phyloP scores from a whole-genome alignment of 2,329 filamentous ascomycete genomes.

The Colletotrichum sp. region DNA sequence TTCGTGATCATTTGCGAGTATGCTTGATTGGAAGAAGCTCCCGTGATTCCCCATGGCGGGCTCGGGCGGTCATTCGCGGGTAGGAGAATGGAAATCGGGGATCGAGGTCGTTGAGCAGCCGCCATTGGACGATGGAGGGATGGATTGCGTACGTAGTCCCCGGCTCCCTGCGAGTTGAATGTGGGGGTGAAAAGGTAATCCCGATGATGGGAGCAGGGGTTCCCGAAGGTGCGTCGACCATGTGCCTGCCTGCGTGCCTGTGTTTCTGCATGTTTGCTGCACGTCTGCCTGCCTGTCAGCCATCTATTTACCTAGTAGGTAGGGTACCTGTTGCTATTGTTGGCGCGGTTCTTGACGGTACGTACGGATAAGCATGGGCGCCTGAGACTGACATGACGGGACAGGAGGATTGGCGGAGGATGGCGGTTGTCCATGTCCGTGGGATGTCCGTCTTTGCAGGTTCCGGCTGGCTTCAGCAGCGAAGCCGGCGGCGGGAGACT shows the following conservation, averaged over 20 bases:
- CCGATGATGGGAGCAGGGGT: neutral
- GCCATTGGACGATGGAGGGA: neutral
- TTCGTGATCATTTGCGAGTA: neutral
- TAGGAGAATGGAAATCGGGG: neutral
- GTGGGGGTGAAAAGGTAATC: neutral
- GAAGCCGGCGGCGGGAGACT: neutral
- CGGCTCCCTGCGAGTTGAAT: neutral
- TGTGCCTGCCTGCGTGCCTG: neutral
- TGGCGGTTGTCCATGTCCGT: neutral
- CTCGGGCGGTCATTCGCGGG: neutral
- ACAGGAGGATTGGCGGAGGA: neutral
- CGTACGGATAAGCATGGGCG: neutral
- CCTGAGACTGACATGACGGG: neutral
- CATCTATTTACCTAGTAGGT: neutral
- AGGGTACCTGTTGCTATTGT: neutral
- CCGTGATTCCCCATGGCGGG: neutral
- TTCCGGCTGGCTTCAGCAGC: neutral
- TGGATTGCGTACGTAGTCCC: conserved; percentile 3
- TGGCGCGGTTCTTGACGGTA: neutral
- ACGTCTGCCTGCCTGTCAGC: neutral
- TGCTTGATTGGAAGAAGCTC: conserved; percentile 14
- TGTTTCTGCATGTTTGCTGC: neutral
- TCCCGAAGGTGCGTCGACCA: neutral
- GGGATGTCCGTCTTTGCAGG: neutral
- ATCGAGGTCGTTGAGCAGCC: neutral